Conservation (phyloP, 306 rosid genomes). For the Dalbergia oliveri region DNA sequence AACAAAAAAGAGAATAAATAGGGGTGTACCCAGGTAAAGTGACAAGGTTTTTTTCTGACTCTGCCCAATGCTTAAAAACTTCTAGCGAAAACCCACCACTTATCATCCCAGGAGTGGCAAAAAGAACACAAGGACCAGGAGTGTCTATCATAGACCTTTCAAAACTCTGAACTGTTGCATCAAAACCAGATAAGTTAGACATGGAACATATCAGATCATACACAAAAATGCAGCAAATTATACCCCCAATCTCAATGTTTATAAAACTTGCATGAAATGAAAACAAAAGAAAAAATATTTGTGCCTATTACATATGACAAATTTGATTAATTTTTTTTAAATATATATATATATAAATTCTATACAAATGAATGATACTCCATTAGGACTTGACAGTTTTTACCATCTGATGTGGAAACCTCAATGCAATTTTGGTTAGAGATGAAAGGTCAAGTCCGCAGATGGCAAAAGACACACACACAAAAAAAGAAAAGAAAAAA, state of each 20-base stretch:
- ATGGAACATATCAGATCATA: slow-evolving; percentile 30
- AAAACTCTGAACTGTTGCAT: slow-evolving; percentile 76
- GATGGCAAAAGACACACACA: not conserved
- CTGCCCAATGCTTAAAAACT: slow-evolving; percentile 95
- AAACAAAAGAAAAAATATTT: not conserved
- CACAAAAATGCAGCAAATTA: slow-evolving; percentile 28
- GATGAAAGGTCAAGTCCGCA: slow-evolving; percentile 24
- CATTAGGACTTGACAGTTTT: slow-evolving; percentile 3
- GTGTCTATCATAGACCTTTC: slow-evolving; percentile 82
- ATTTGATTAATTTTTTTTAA: slow-evolving; percentile 18
- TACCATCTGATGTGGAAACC: not conserved
- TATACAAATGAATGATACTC: not conserved
- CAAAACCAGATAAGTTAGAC: slow-evolving; percentile 49
- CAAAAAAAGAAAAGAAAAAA: too few species aligned
- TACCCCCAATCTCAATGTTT: slow-evolving; percentile 7
- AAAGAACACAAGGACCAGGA: slow-evolving; percentile 97
- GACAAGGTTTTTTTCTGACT: slow-evolving; percentile 80
- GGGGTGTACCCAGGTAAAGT: slow-evolving; percentile 79
- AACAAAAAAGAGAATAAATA: slow-evolving; percentile 12
- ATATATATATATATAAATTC: not conserved
- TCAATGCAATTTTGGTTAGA: slow-evolving; percentile 8
- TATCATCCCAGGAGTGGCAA: slow-evolving; percentile 98
- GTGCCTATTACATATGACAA: not conserved
- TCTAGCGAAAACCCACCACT: slow-evolving; percentile 93
- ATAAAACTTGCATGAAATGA: slow-evolving; percentile 5